A percentile compares a stretch with the other conserved stretches of the same genome.
Conservation (phyloP, 2,329 filamentous ascomycete genomes). For the Cadophora sp. region DNA sequence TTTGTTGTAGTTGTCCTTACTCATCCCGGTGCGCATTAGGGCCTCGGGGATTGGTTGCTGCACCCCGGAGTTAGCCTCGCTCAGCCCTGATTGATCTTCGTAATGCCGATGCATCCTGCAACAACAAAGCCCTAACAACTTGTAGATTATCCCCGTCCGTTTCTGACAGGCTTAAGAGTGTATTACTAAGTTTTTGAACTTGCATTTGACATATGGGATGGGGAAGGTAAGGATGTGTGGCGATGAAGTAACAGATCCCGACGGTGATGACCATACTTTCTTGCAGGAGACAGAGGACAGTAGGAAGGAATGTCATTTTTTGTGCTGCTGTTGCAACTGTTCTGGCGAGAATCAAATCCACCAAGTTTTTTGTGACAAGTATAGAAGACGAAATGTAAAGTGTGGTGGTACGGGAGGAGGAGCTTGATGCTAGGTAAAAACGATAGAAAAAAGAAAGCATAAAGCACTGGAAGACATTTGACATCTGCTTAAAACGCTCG, state of each 20-base stretch:
- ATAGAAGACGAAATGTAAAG: too few species aligned
- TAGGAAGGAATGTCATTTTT: background rate
- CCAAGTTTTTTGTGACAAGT: too few species aligned
- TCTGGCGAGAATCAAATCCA: too few species aligned
- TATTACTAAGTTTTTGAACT: background rate
- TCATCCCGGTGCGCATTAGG: background rate
- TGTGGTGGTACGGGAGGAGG: too few species aligned
- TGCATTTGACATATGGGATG: too few species aligned
- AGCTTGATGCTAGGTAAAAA: too few species aligned
- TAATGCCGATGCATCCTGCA: background rate
- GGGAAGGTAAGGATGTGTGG: background rate
- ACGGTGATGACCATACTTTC: background rate
- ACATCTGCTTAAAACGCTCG: too few species aligned
- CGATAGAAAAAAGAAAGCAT: too few species aligned
- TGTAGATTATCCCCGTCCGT: background rate
- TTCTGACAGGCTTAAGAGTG: background rate
- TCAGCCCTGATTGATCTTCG: background rate
- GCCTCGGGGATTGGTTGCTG: constrained; percentile 7
- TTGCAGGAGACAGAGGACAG: background rate
- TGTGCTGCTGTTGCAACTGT: too few species aligned
- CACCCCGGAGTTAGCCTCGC: background rate
- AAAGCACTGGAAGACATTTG: too few species aligned
- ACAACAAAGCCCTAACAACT: background rate
- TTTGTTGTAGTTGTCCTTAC: constrained; percentile 2
- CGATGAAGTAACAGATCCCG: background rate